Evolutionary conservation across 2,329 filamentous ascomycete genomes (phyloP), one percentile per base, ranked within the genome.

Genomic region (Sporothrix pallida): DNA sequence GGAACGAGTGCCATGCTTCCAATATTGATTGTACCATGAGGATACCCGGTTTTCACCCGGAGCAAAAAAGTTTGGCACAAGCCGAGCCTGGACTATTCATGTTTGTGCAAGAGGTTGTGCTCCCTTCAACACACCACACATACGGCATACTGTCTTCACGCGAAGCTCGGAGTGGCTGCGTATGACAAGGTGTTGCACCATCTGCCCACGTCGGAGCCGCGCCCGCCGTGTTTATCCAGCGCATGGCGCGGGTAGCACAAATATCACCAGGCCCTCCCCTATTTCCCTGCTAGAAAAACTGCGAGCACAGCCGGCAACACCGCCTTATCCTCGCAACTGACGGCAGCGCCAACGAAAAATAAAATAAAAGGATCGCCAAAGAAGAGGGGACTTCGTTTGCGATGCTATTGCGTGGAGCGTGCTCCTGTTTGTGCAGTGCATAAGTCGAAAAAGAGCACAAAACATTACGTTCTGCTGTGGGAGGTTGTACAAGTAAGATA

Each of bases 181-280:
- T 58, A 20, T n/a, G 50, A 17, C 50, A 20, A 52, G 50, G 50
- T 17, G 20, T 54, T 54, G n/a, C 48, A 50, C 13, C 48, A 50
- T 50, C 48, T 6, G 13, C 5, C 48, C 3, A 56, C n/a, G 52
- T 37, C 52, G 52, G 20, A 23, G n/a, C 31, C 31, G 17, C 58
- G 37, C 37, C 56, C 60, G 37, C 60, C 10, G 44, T 44, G 26
- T 60, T 65, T 42, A 23, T 26, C 12, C 56, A 37, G 58, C 72
- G 72, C 72, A n/a, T 73, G 65, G 72, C 72, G 72, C 72, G 72
- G 72, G 65, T 73, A 31, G 15, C 46, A 31, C 31, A 3, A n/a
- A 44, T 13, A 20, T 54, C n/a, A 50, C 46, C 42, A 23, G 44
- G 17, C 20, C 15, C 52, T 7, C 3, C 15, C 13, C 23, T 26